Percentiles rank a stretch among this genome's conserved stretches.
These are phyloP conservation scores for Pichia sp. DNA, from an alignment of 1,139 yeast genomes.

Conservation along the genomic window DNA sequence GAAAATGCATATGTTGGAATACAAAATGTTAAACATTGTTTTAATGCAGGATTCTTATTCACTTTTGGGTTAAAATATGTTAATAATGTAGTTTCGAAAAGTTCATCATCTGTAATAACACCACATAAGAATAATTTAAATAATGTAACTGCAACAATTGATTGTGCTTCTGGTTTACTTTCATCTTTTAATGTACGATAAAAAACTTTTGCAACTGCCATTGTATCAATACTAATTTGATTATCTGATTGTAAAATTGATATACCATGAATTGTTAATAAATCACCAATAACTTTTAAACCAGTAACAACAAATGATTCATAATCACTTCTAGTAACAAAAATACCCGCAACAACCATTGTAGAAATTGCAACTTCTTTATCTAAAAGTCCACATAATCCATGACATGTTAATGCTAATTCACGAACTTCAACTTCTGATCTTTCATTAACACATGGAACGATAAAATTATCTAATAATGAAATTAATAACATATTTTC, in stretches of 20 bases:
- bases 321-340: constrained; percentile 49
- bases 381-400: constrained; percentile 73
- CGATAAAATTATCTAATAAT: constrained; percentile 67
- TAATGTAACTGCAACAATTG: constrained; percentile 80
- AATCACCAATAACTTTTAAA: constrained; percentile 68
- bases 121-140: constrained; percentile 80
- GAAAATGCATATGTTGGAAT: constrained; percentile 87
- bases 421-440: constrained; percentile 56
- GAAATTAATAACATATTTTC: constrained; percentile 68
- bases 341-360: constrained; percentile 54
- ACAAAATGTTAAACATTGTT: constrained; percentile 82
- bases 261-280: constrained; percentile 70
- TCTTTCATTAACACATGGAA: constrained; percentile 64
- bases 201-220: constrained; percentile 57
- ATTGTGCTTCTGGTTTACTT: constrained; percentile 62
- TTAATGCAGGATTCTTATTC: constrained; percentile 55
- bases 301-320: constrained; percentile 57
- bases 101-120: constrained; percentile 60
- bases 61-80: constrained; percentile 72
- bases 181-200: constrained; percentile 57
- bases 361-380: constrained; percentile 56
- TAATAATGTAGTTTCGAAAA: constrained; percentile 65
- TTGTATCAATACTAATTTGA: constrained; percentile 54
- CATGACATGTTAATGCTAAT: constrained; percentile 70
- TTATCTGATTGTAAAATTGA: constrained; percentile 49